Conservation (phyloP, 1,284 basidiomycete genomes). For the Tremellales sp. region DNA sequence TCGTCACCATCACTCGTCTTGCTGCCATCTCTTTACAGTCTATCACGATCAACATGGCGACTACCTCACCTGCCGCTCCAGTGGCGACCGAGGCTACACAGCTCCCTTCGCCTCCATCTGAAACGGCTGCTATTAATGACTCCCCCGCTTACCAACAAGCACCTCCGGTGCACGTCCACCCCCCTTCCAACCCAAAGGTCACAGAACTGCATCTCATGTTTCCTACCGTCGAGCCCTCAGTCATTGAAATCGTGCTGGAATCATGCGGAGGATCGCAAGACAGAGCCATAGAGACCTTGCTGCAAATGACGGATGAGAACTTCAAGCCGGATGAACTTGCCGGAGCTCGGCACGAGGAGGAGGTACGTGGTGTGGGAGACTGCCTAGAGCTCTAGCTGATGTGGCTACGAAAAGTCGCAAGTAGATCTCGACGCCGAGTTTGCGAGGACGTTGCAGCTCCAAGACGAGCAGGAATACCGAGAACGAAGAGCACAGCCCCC, state of each 20-base stretch:
- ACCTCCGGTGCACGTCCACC: neutral
- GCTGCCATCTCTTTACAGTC: neutral
- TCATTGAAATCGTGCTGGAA: conserved; percentile 47
- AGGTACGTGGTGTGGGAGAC: conserved; percentile 19
- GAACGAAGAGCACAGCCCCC: conserved; percentile 1
- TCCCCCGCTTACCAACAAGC: neutral
- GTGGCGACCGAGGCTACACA: neutral
- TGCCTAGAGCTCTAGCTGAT: conserved; percentile 4
- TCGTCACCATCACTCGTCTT: neutral
- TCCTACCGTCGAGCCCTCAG: conserved; percentile 38
- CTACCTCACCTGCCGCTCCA: neutral
- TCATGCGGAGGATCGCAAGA: conserved; percentile 39
- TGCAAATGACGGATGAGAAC: conserved; percentile 47
- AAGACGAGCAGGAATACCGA: conserved; percentile 38
- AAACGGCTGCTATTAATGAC: neutral
- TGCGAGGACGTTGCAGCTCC: conserved; percentile 41
- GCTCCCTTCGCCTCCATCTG: neutral
- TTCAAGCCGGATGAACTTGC: conserved; percentile 41
- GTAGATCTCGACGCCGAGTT: conserved; percentile 46
- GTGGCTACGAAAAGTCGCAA: too few relatives aligned
- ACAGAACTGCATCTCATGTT: conserved; percentile 40
- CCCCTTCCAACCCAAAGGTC: conserved; percentile 32
- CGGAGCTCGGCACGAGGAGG: conserved; percentile 24
- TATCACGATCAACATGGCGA: neutral
- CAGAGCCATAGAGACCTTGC: conserved; percentile 43